Conservation (phyloP, 129 eudicot species). For the Sambucus nigra region DNA sequence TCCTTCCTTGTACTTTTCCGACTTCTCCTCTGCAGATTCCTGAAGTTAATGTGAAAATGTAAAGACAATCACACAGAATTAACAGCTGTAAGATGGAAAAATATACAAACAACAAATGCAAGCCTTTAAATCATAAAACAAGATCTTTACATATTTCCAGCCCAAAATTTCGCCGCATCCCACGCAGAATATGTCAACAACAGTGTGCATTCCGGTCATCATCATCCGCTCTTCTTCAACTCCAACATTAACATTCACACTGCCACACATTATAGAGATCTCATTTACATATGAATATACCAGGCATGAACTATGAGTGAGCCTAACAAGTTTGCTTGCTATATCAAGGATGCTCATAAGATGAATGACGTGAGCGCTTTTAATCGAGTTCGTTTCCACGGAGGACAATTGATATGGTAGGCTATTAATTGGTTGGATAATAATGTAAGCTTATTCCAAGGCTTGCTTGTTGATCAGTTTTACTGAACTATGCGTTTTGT, state of each 20-base stretch:
- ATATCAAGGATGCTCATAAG: too few species aligned
- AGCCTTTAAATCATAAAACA: too few species aligned
- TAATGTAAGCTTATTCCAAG: too few species aligned
- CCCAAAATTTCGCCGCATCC: conserved; percentile 79
- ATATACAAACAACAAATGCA: background rate
- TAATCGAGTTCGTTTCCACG: too few species aligned
- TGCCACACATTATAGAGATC: conserved; percentile 7
- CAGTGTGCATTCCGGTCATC: conserved; percentile 86
- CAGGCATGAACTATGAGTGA: background rate
- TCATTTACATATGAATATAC: background rate
- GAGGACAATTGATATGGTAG: too few species aligned
- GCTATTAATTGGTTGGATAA: too few species aligned
- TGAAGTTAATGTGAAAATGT: conserved; percentile 10
- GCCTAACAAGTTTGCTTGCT: background rate
- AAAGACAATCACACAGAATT: background rate
- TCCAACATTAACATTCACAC: conserved; percentile 67
- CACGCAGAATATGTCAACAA: conserved; percentile 75
- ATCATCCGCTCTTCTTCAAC: conserved; percentile 77
- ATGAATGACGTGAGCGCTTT: too few species aligned
- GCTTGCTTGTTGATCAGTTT: too few species aligned
- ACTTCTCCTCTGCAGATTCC: conserved; percentile 61
- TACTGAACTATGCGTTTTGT: too few species aligned
- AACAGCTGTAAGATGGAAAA: background rate
- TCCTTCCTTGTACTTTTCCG: conserved; percentile 77
- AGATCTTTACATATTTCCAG: conserved; percentile 75